Base-by-base conservation (phyloP, 345 rosid genomes). In the Bretschneidera sinensis region DNA sequence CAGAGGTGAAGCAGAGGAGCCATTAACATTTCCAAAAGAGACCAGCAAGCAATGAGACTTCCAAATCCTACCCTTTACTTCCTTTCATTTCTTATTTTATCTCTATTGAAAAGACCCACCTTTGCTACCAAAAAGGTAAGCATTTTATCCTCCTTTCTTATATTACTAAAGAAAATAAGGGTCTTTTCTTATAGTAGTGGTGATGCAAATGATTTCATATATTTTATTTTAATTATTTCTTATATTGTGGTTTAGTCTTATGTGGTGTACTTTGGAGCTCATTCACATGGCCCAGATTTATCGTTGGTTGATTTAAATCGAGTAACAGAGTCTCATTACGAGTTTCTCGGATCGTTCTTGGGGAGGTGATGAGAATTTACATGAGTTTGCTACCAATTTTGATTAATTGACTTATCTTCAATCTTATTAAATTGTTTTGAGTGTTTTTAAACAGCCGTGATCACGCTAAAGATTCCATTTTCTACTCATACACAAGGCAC, bases 241-340 rank as follows among this genome's bases (percentile, higher is more conserved):
- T 61, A 16, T 31, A 34, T 17, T 48, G 43, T 58, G 43, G 51
- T 35, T 13, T 23, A 81, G 82, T 66, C 96, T 2, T 88, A 79
- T 63, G 79, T 87, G 25, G 91, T 92, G 21, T 92, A 92, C 85
- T 59, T 88, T 63, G 98, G 98, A 67, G 77, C 70, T 21, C 92
- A 92, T 66, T 75, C 72, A 13, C 95, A 80, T 57, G 78, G 78
- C 21, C 66, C 62, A 17, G 75, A 71, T n/a, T 55, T 71, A 6
- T 67, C 86, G 9, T 31, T 71, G 33, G 78, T 67, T 49, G 73
- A 73, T 18, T 62, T 75, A 21, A 69, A 72, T 31, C 75, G 34
- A 6, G 92, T 78, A 20, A 82, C 63, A 0, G 72, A 81, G 47
- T 77, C 88, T 28, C 96, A 92, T 57, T 64, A 71, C 39, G 66